A percentile compares a stretch with the other conserved stretches of the same genome.
Evolutionary conservation across 345 rosid species (phyloP).

Genomic region (Brassica carinata): DNA sequence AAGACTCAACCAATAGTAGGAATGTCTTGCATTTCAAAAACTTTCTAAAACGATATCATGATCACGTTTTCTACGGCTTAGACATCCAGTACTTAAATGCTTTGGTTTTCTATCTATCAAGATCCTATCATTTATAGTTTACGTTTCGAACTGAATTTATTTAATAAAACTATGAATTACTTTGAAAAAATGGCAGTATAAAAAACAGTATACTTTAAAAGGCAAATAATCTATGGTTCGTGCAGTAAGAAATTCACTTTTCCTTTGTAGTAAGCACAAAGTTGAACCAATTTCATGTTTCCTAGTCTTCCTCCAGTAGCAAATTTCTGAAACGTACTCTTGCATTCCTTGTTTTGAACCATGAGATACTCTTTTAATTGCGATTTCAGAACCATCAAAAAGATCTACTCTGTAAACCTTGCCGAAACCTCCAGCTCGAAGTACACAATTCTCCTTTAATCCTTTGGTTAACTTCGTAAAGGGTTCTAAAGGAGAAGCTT

Average conservation of each 20-base stretch:
- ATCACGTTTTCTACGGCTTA: no score
- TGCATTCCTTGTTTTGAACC: background rate
- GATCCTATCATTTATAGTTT: no score
- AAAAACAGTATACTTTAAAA: no score
- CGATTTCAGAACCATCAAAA: background rate
- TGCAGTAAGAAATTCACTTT: background rate
- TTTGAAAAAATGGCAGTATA: no score
- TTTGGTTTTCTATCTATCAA: no score
- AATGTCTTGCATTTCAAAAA: no score
- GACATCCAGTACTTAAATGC: no score
- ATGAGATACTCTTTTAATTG: background rate
- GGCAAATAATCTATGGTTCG: no score
- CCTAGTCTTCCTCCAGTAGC: background rate
- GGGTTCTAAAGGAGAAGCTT: slow-evolving; percentile 27
- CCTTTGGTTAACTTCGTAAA: slow-evolving; percentile 37
- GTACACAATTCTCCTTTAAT: slow-evolving; percentile 24
- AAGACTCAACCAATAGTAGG: no score
- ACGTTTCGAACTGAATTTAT: no score
- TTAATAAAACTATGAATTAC: no score
- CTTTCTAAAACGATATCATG: no score
- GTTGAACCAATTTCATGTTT: background rate
- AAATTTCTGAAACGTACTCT: background rate
- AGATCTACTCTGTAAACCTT: background rate
- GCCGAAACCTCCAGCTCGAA: slow-evolving; percentile 35
- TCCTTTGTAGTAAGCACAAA: background rate